Evolutionary conservation across 2,329 filamentous ascomycete genomes (phyloP).

Genomic region (Arthrobotrys megalospora): DNA sequence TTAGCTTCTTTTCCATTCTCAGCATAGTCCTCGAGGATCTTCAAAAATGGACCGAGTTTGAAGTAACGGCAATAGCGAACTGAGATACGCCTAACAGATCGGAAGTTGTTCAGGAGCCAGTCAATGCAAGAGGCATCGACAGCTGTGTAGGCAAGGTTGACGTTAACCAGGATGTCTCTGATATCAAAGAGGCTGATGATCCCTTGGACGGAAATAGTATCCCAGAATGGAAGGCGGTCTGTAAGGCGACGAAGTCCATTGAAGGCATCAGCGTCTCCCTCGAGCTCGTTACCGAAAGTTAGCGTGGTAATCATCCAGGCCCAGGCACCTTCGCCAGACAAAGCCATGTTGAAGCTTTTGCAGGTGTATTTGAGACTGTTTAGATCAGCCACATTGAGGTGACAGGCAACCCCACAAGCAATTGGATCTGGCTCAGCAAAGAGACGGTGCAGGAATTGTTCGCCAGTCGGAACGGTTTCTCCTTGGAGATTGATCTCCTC

Average conservation of each 20-base stretch:
- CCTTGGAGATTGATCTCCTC: conserved; percentile 1
- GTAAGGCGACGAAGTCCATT: conserved; percentile 41
- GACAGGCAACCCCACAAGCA: conserved; percentile 21
- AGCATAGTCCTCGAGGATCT: conserved; percentile 25
- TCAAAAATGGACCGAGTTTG: conserved; percentile 20
- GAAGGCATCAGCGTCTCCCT: conserved; percentile 42
- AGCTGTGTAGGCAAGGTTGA: conserved; percentile 39
- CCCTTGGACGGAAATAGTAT: conserved; percentile 13
- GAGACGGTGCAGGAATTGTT: conserved; percentile 24
- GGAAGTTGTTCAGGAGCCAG: conserved; percentile 22
- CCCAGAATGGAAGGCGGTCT: conserved; percentile 42
- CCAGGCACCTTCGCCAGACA: conserved; percentile 35
- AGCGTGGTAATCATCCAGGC: conserved; percentile 37
- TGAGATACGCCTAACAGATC: conserved; percentile 27
- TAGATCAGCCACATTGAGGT: conserved; percentile 29
- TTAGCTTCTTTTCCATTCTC: neutral
- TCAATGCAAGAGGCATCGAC: conserved; percentile 20
- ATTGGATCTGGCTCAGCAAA: conserved; percentile 44
- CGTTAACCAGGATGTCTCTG: neutral
- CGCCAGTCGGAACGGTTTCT: neutral
- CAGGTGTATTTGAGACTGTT: conserved; percentile 54
- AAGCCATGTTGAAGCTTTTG: conserved; percentile 26
- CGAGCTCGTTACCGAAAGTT: conserved; percentile 37
- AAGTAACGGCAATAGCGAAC: conserved; percentile 37
- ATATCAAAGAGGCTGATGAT: conserved; percentile 26